Conservation (phyloP, 257 asterid genomes). For the Gentiana straminea region DNA sequence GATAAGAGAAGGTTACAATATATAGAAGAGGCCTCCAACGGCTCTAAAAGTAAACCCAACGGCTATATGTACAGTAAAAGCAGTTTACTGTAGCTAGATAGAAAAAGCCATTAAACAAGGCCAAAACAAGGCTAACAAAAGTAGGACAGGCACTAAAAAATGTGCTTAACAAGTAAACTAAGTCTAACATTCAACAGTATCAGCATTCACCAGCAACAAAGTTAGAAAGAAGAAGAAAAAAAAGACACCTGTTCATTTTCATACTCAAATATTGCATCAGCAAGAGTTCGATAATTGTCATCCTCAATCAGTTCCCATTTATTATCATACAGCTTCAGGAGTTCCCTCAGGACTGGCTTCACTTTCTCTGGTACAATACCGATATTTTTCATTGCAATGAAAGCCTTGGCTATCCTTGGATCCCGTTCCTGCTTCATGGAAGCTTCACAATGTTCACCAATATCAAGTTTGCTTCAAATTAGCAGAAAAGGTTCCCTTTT, state of each 20-base stretch:
- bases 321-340: slow-evolving; percentile 23
- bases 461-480: neutral
- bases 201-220: neutral
- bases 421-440: slow-evolving; percentile 9
- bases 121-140: no score
- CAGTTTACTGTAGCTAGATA: no score
- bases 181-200: neutral
- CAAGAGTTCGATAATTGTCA: slow-evolving; percentile 43
- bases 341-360: slow-evolving; percentile 40
- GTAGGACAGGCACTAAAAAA: no score
- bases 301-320: slow-evolving; percentile 55
- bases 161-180: no score
- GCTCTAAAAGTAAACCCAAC: no score
- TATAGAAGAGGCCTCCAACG: no score
- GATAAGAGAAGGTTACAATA: no score
- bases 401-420: slow-evolving; percentile 23
- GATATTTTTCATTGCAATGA: slow-evolving; percentile 31
- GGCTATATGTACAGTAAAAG: no score
- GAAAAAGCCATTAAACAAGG: no score
- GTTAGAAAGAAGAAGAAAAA: neutral
- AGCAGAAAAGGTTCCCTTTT: neutral
- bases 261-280: slow-evolving; percentile 50
- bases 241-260: slow-evolving; percentile 37
- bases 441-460: neutral
- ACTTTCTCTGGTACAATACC: slow-evolving; percentile 26